Evolutionary conservation across 768 basidiomycete species (phyloP), one percentile per base, ranked within the genome.

Genomic region (Lentinula edodes): DNA sequence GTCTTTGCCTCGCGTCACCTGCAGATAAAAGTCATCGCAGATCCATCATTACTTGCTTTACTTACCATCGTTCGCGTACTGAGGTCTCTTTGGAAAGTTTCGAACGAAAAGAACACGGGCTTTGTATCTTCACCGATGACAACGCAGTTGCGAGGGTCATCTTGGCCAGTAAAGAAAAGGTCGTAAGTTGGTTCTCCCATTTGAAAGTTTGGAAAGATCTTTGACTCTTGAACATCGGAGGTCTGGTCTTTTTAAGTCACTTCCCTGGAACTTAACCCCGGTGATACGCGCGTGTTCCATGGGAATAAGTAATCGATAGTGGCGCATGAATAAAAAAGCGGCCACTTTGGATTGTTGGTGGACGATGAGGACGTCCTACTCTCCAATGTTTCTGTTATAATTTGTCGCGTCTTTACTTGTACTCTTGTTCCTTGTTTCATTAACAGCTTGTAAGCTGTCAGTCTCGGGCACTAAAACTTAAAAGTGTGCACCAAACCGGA

Each of bases 131-230:
- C 82, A 43, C 88, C 87, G 65, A 90, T 89, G 74, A 90, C 73
- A 61, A 84, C 79, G 69, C 85, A 87, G 61, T 77, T 79, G 59
- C 88, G 83, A 50, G 88, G 87, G 74, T 90, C 81, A 71, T 86
- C 85, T 68, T 76, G 76, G 60, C 87, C 85, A 52, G 87, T 86
- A 78, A 90, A 90, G 74, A 82, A 89, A 38, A 90, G 73, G 68
- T 81, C 74, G 71, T 78, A 87, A 62, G 79, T 75, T 62, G 76
- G 74, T 46, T 52, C 10, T 6, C 46, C 32, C 77, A 76, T 73
- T 58, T 16, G 65, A 42, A 57, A 42, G 55, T 23, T 56, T 41
- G 38, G 39, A 56, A 4, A 32, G 39, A 58, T 43, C 46, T 48
- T 28, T 10, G n/a, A 36, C 42, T 55, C 62, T 50, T 60, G 62